These are phyloP conservation scores for Phylloporus arenicola DNA, from an alignment of 768 basidiomycete species.

Conservation along the genomic window DNA sequence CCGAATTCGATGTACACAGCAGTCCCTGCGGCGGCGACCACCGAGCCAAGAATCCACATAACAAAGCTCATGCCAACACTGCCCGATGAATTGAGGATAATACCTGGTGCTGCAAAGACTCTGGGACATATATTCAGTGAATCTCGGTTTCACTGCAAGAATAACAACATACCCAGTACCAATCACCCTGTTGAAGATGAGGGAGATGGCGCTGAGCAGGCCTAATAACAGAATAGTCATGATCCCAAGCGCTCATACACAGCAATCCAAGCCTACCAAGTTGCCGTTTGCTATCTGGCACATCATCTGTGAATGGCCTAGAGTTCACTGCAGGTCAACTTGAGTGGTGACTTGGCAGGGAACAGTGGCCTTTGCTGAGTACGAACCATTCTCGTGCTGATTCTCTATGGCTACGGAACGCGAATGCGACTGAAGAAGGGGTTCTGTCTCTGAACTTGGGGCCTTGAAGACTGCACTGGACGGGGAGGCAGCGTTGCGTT, in stretches of 20 bases:
- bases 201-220: constrained; percentile 47
- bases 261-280: constrained; percentile 37
- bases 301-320: constrained; percentile 34
- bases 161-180: constrained; percentile 53
- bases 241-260: neutral
- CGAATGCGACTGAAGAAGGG: constrained; percentile 11
- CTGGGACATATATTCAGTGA: constrained; percentile 31
- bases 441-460: constrained; percentile 16
- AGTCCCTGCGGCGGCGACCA: constrained; percentile 61
- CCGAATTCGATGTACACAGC: constrained; percentile 73
- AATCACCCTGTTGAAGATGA: constrained; percentile 74
- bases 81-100: constrained; percentile 61
- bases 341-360: neutral
- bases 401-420: neutral
- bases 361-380: too few relatives aligned
- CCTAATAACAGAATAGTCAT: constrained; percentile 7
- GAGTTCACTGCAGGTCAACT: constrained; percentile 3
- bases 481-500: neutral
- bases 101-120: constrained; percentile 66
- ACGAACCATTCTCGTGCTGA: constrained; percentile 13
- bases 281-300: constrained; percentile 44
- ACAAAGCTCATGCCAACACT: constrained; percentile 63
- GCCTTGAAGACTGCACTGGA: neutral
- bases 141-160: neutral
- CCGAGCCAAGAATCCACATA: constrained; percentile 68